Base-by-base conservation (phyloP, 768 basidiomycete genomes). In the Ramaria rubella region DNA sequence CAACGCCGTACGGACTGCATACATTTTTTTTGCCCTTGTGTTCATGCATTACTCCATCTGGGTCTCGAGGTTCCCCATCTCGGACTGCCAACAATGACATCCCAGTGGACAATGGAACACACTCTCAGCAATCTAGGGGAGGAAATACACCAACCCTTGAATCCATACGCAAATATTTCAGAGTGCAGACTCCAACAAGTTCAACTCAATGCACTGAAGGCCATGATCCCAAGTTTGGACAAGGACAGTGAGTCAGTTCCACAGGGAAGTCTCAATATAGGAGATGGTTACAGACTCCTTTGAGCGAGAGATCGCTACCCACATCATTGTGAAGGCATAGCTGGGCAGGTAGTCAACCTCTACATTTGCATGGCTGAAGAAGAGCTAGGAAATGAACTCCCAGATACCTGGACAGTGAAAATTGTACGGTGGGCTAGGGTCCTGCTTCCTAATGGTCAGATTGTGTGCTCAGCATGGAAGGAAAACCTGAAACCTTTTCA, bases 11-110 rank as follows among this genome's bases (percentile, higher is more conserved):
- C 49, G 21, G 63, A 30, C 6, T 63, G 42, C 3, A 45, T 77
- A 19, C 75, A 77, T 51, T 72, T 75, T 40, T 42, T 68, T 9
- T 38, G 60, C 1, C 72, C 66, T 23, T 62, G 67, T 48, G 57
- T 75, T 17, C 73, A 75, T 55, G 55, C 62, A 0, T 49, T 71
- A 9, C 24, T 63, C 1, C 75, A 76, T 49, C 31, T 66, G n/a
- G 60, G 56, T 6, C 52, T 54, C 0, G 69, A 76, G 52, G 61
- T 57, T 4, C 23, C 56, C 12, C 59, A 62, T 1, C 55, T 60
- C 6, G 67, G 72, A 0, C 66, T 67, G 0, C 59, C 57, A 2
- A 60, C 59, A 17, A 62, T 58, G 1, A 62, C 52, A 40, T 50
- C 70, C 4, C 69, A 72, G 50, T 75, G 68, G 64, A 61, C 68